Evolutionary conservation across 192 early-diverging fungal species (phyloP).

Genomic region (Dissophora ornata): DNA sequence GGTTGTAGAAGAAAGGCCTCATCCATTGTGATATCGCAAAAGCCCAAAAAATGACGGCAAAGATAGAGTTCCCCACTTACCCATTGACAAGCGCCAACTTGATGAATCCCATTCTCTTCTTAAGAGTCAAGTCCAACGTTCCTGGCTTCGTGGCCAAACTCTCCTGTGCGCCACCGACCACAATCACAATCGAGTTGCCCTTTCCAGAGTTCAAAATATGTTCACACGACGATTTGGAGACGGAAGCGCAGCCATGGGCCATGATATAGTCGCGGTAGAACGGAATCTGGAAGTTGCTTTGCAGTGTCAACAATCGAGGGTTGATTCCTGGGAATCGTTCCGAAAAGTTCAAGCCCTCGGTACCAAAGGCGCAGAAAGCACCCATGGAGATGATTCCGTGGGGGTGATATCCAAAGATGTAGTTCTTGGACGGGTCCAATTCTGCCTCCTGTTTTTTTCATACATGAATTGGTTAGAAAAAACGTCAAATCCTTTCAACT

Average conservation of each 20-base stretch:
- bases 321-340: slow-evolving; percentile 82
- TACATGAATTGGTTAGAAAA: no score
- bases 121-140: slow-evolving; percentile 73
- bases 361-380: slow-evolving; percentile 82
- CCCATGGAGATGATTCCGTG: slow-evolving; percentile 88
- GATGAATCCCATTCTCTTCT: slow-evolving; percentile 88
- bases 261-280: slow-evolving; percentile 86
- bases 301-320: slow-evolving; percentile 81
- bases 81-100: slow-evolving; percentile 81
- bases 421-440: slow-evolving; percentile 83
- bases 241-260: slow-evolving; percentile 79
- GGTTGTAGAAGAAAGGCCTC: no score
- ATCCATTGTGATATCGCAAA: no score
- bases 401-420: slow-evolving; percentile 92
- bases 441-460: slow-evolving; percentile 77
- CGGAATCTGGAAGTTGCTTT: slow-evolving; percentile 85
- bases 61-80: slow-evolving; percentile 9
- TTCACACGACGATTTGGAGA: slow-evolving; percentile 77
- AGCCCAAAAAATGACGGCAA: not conserved
- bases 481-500: no score
- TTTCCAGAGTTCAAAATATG: slow-evolving; percentile 74
- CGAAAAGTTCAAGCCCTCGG: slow-evolving; percentile 81
- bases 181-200: slow-evolving; percentile 79
- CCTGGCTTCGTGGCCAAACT: slow-evolving; percentile 74
- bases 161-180: slow-evolving; percentile 91